phyloP scores from a whole-genome alignment of 2,329 filamentous ascomycete genomes.

The Colletotrichum viniferum region DNA sequence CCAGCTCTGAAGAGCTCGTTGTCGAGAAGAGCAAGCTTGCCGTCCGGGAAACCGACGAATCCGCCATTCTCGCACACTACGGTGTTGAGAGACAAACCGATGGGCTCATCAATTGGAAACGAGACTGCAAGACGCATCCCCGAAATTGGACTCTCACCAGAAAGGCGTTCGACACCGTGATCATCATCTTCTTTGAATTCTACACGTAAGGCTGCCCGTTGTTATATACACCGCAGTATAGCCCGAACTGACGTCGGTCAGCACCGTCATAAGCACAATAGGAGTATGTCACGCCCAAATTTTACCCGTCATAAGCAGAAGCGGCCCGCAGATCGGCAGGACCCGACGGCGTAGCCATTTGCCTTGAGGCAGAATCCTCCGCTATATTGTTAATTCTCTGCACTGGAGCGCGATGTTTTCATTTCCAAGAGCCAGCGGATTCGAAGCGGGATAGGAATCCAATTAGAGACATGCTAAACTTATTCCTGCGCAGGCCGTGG shows the following conservation, averaged over 20 bases:
- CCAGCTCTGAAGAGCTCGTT: neutral
- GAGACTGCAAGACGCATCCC: conserved; percentile 9
- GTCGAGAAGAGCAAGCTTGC: neutral
- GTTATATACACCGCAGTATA: neutral
- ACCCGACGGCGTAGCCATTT: neutral
- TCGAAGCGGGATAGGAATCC: neutral
- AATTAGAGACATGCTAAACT: neutral
- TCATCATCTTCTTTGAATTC: conserved; percentile 26
- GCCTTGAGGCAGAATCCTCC: neutral
- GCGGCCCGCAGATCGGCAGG: neutral
- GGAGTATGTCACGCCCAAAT: neutral
- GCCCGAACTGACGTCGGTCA: neutral
- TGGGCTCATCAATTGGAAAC: conserved; percentile 12
- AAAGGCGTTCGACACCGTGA: conserved; percentile 22
- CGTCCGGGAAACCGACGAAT: neutral
- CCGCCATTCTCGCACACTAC: neutral
- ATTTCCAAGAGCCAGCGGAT: neutral
- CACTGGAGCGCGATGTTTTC: neutral
- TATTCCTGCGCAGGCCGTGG: neutral
- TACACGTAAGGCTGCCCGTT: conserved; percentile 22
- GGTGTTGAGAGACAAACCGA: conserved; percentile 2
- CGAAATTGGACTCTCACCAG: conserved; percentile 24
- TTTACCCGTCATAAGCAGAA: neutral
- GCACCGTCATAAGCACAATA: conserved; percentile 15
- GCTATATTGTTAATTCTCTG: neutral